Evolutionary conservation across 2,329 filamentous ascomycete species (phyloP), one percentile per base, ranked within the genome.

Genomic region (Botryotinia calthae): DNA sequence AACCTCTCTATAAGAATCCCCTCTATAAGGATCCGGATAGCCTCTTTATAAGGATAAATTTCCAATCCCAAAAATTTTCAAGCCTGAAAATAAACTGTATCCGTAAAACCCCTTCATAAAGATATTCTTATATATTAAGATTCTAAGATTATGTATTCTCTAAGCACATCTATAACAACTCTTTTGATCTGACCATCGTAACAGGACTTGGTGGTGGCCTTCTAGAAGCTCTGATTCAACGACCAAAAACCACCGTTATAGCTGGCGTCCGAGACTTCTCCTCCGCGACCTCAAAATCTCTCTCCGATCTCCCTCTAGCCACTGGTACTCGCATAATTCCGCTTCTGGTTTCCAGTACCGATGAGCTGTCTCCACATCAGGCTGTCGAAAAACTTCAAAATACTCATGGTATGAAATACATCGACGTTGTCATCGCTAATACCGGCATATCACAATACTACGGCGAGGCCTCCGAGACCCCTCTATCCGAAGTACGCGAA

Each of bases 351-450:
- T 78, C 85, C 40, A 82, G 84, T 73, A 77, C 86, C 73, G 85
- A 87, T 64, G 80, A 81, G 0, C 75, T 74, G 4, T 79, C 80
- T 5, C 78, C 81, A 12, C 74, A 77, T 1, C 82, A 84, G 22
- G 83, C 83, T 2, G 78, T 83, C 1, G 68, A 79, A 40, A 74
- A 78, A 4, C 78, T 85, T 0, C 74, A 79, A 1, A 42, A 70
- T 3, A 74, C 81, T 22, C 58, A 77, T 67, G 81, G 80, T 5
- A 83, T 88, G 74, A 76, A 78, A 7, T 78, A 82, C 37, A 73
- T 88, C 3, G 86, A 88, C 74, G 77, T 86, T 9, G 82, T 88
- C 2, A 84, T 89, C 69, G 84, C 86, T 62, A 88, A 88, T 76
- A 86, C 86, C 0, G 86, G 82, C 20, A 83, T 85, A 18, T 77